Conservation (phyloP, 768 basidiomycete genomes). For the Termitomyces titanicus region DNA sequence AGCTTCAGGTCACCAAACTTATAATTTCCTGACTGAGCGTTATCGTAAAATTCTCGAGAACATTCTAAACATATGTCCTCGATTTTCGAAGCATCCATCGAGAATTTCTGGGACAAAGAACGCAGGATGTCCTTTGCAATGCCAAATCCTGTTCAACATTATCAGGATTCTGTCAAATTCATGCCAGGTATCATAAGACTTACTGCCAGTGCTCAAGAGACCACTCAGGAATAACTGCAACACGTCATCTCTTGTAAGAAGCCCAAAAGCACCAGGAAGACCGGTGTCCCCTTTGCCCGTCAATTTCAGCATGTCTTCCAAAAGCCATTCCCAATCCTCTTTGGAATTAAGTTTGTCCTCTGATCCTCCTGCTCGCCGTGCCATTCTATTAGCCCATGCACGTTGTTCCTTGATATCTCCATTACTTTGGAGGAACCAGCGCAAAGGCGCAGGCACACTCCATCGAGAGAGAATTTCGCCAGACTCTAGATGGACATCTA, state of each 20-base stretch:
- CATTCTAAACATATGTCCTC: conserved; percentile 81
- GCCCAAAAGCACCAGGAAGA: conserved; percentile 75
- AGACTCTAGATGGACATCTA: conserved; percentile 92
- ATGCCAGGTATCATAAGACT: conserved; percentile 32
- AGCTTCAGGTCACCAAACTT: conserved; percentile 94
- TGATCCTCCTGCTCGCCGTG: conserved; percentile 58
- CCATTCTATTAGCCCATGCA: conserved; percentile 85
- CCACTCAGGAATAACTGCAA: conserved; percentile 84
- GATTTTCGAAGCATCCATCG: conserved; percentile 44
- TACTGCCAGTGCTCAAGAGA: conserved; percentile 81
- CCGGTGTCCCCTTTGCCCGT: conserved; percentile 59
- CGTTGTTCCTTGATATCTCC: conserved; percentile 66
- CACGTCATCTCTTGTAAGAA: conserved; percentile 68
- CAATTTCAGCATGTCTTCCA: conserved; percentile 89
- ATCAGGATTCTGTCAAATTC: neutral
- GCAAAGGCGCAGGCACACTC: conserved; percentile 76
- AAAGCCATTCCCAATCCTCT: conserved; percentile 83
- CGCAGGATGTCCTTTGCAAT: conserved; percentile 62
- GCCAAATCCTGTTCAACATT: conserved; percentile 47
- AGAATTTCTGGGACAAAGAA: conserved; percentile 42
- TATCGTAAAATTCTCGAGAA: conserved; percentile 92
- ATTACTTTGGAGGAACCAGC: conserved; percentile 88
- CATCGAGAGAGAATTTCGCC: conserved; percentile 91
- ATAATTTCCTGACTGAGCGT: conserved; percentile 88
- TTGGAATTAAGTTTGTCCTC: conserved; percentile 50